Evolutionary conservation across 345 rosid genomes (phyloP), one percentile per base, ranked within the genome.

Genomic region (Hibiscus mutabilis): DNA sequence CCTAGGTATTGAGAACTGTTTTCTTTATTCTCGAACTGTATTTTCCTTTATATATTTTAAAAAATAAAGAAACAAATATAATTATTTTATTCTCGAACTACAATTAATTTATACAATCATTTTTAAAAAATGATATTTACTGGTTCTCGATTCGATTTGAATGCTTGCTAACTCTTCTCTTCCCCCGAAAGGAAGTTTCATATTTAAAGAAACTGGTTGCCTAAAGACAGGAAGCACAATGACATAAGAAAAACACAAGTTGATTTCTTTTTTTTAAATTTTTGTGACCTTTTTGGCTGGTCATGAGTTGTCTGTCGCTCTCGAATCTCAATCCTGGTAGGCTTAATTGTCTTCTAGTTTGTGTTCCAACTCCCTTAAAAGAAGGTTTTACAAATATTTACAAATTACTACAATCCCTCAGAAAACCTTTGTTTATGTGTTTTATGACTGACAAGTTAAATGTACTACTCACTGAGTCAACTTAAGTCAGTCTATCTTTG

Each of bases 321-420:
- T 75, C 83, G 71, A 75, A 57, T 76, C 77, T 77, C 70, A 69
- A 79, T 52, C 18, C 70, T 76, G 83, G 83, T 84, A 19, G 84
- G 84, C 85, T 81, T 75, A 75, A 46, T 71, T 88, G 90, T 88
- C 88, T 73, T 83, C 79, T 83, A 72, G 68, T 77, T 75, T 75
- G 67, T 82, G 87, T 82, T 84, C 77, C 69, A 81, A 80, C 77
- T n/a, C 68, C 84, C 83, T 84, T 82, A 83, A 84, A 86, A 86
- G 79, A 79, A 67, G 86, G 75, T 73, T 76, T 53, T 18, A 53
- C 58, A 53, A 22, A 61, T 46, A 40, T 21, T 44, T 21, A n/a
- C 44, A n/a, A 18, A 14, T 1, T 16, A 3, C 3, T 12, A 57
- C 7, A 29, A 60, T 2, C 14, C 33, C 55, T 61, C 22, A 7